Evolutionary conservation across 2,329 filamentous ascomycete genomes (phyloP), one percentile per base, ranked within the genome.

Genomic region (Fonsecaea pedrosoi): DNA sequence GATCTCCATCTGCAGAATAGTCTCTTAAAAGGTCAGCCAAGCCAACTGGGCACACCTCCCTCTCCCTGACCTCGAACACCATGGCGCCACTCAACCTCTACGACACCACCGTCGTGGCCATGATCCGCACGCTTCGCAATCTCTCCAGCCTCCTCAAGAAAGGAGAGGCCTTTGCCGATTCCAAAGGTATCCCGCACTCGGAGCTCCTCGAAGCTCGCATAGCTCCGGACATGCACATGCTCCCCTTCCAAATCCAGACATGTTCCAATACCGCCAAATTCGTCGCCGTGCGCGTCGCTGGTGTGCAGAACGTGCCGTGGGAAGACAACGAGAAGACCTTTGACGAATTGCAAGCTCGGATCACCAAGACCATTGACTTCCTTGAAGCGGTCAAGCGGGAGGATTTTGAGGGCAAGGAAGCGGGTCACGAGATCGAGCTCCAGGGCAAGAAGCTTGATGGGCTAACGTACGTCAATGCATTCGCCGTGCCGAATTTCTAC

Each of bases 401-500:
- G 25, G 74, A 72, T 2, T 77, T 86, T 40, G 79, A 83, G 32
- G 81, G 78, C 4, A 79, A 77, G 60, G 82, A 82, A 63, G 74
- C 76, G 0, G 69, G 71, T 2, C 45, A 50, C 18, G 77, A 82
- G 67, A 72, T 85, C 7, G 67, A 76, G 4, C 66, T 85, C 40
- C 74, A 72, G 3, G 77, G 83, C 60, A 57, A 74, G 6, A 79
- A 78, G 64, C 81, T 84, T 13, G 78, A 78, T 2, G 81, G 77
- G 0, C 70, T 78, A 62, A 76, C 79, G 1, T 90, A 86, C 73
- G 73, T 85, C 25, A 73, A 77, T 48, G 77, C 77, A 2, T 86
- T 83, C 75, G 81, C 77, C 3, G 63, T 87, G 53, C 87, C 88
- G 25, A 89, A 90, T 73, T 77, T 89, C 71, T 89, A 82, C 78